These are phyloP conservation scores for Kwoniella dendrophila DNA, from an alignment of 768 basidiomycete species.

Conservation along the genomic window DNA sequence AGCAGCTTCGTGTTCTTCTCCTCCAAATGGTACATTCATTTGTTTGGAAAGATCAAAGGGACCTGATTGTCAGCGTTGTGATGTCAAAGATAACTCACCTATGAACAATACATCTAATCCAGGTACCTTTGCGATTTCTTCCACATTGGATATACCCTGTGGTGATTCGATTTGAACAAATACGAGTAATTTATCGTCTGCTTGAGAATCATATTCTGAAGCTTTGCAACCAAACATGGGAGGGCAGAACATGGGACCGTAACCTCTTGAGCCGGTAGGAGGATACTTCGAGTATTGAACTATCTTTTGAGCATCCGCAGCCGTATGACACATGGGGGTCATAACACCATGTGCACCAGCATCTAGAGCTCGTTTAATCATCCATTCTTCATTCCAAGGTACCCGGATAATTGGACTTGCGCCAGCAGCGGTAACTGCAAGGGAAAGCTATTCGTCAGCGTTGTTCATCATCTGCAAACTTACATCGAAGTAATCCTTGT, in stretches of 20 bases:
- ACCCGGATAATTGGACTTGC: constrained; percentile 55
- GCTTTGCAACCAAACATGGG: constrained; percentile 46
- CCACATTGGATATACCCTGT: constrained; percentile 52
- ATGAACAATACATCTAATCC: constrained; percentile 56
- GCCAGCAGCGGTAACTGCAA: constrained; percentile 41
- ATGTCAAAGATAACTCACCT: constrained; percentile 29
- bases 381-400: constrained; percentile 48
- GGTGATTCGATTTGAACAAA: constrained; percentile 56
- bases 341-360: constrained; percentile 56
- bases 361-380: constrained; percentile 57
- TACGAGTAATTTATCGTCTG: constrained; percentile 50
- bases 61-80: constrained; percentile 20
- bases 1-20: constrained; percentile 54
- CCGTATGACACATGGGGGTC: constrained; percentile 54
- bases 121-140: constrained; percentile 52
- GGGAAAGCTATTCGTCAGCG: constrained; percentile 33
- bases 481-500: constrained; percentile 43
- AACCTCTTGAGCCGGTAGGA: constrained; percentile 53
- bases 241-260: constrained; percentile 54
- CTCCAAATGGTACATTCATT: constrained; percentile 48
- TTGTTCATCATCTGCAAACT: neutral
- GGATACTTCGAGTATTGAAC: constrained; percentile 55
- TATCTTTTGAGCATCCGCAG: constrained; percentile 51
- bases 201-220: constrained; percentile 46
- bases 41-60: constrained; percentile 55